These are phyloP conservation scores for Fomitopsis betulina DNA, from an alignment of 1,284 basidiomycete genomes.

Conservation along the genomic window DNA sequence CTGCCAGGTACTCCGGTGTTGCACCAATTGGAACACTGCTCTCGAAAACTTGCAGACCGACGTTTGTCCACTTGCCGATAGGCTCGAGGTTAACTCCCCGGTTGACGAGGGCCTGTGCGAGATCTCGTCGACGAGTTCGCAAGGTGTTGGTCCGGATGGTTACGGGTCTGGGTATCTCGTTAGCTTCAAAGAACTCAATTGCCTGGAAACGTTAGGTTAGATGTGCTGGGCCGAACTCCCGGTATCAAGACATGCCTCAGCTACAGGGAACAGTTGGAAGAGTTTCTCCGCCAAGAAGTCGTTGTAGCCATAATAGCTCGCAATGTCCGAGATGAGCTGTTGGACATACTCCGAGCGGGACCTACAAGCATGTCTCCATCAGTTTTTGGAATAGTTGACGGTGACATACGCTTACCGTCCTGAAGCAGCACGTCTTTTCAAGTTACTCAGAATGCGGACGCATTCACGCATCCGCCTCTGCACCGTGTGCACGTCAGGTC, in stretches of 20 bases:
- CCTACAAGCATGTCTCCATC: conserved; percentile 35
- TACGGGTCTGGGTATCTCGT: conserved; percentile 94
- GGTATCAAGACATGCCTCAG: conserved; percentile 63
- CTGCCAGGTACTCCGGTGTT: conserved; percentile 97
- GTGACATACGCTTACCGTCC: conserved; percentile 53
- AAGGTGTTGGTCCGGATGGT: conserved; percentile 98
- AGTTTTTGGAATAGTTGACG: background rate
- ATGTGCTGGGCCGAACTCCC: conserved; percentile 1
- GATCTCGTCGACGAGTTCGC: conserved; percentile 88
- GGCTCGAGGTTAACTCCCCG: conserved; percentile 97
- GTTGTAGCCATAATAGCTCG: conserved; percentile 97
- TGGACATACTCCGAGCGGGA: conserved; percentile 87
- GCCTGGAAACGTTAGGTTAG: conserved; percentile 50
- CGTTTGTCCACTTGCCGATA: conserved; percentile 98
- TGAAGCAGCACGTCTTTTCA: conserved; percentile 61
- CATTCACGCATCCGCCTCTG: conserved; percentile 89
- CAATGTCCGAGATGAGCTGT: conserved; percentile 86
- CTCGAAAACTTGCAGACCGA: conserved; percentile 97
- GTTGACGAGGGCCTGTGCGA: conserved; percentile 93
- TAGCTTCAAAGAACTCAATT: conserved; percentile 98
- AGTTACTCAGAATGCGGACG: conserved; percentile 76
- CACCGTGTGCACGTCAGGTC: conserved; percentile 78
- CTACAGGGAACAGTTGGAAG: conserved; percentile 89
- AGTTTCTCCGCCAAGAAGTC: conserved; percentile 93
- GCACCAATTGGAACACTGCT: conserved; percentile 95